A percentile compares a stretch with the other conserved stretches of the same genome.
These are phyloP conservation scores for Crithidia acanthocephali DNA, from an alignment of 208 protist genomes.

Conservation along the genomic window DNA sequence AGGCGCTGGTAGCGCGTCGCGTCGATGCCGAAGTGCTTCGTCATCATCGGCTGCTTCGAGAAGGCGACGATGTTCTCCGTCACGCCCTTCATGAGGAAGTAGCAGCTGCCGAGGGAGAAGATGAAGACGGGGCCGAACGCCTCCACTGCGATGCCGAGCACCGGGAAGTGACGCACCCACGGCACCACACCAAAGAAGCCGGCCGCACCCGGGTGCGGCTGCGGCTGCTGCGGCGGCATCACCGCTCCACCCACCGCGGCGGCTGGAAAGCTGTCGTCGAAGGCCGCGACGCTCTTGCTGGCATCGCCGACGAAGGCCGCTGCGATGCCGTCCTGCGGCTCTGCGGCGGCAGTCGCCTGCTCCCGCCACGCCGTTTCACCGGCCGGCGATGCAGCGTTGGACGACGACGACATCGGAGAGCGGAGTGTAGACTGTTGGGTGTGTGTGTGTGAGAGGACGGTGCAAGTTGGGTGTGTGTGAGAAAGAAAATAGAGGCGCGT, in stretches of 20 bases:
- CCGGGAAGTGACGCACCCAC: conserved; percentile 34
- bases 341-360: neutral
- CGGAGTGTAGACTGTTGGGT: neutral
- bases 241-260: too few species aligned
- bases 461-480: too few species aligned
- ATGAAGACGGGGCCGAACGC: conserved; percentile 42
- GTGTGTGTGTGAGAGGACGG: too few species aligned
- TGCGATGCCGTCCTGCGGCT: neutral
- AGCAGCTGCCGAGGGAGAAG: conserved; percentile 30
- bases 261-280: neutral
- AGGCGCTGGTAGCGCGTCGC: conserved; percentile 44
- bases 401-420: neutral
- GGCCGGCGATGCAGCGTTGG: neutral
- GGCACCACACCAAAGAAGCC: conserved; percentile 24
- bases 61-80: conserved; percentile 40
- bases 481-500: neutral
- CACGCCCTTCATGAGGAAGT: conserved; percentile 44
- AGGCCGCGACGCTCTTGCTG: too few species aligned
- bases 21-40: conserved; percentile 29
- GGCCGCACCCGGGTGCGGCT: conserved; percentile 29
- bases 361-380: conserved; percentile 3
- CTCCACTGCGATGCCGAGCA: conserved; percentile 35
- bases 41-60: conserved; percentile 43
- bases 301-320: too few species aligned
- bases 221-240: too few species aligned